Base-by-base conservation (phyloP, 2,329 filamentous ascomycete genomes). In the Xylaria sp. region DNA sequence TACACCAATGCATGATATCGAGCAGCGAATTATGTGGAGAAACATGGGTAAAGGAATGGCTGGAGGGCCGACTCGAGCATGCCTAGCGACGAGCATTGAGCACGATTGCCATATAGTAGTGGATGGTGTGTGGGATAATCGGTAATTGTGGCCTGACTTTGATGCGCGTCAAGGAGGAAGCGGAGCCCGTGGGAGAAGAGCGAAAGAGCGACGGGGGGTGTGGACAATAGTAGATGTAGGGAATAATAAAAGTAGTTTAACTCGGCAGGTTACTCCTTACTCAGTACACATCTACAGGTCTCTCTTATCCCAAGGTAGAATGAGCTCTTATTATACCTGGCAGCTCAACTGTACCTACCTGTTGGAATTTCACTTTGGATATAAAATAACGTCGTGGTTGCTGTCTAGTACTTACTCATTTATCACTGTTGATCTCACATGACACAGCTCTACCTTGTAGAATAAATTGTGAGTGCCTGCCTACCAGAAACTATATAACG, bases 81-180 rank as follows among this genome's bases (percentile, higher is more conserved):
- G 31, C 39, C 39, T 44, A n/a, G 50, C 23, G 44, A 67, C 44
- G 65, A 39, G 46, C 34, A 60, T 20, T 58, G 55, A 48, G 57
- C 50, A 65, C 41, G 56, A 69, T 56, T 57, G 15, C 41, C 61
- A 58, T 34, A 37, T 37, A 37, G 34, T 37, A 37, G 34, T 37
- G 34, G 1, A 65, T 58, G 52, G 50, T 48, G 65, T 62, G 67
- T 67, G 69, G 65, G 66, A 67, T 62, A 65, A 48, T 69, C 46
- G 63, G 23, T 54, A 62, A 70, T 71, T 69, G 63, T 74, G 72
- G 72, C 69, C 69, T 74, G 72, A 74, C 69, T 73, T 68, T 70
- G 63, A 54, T 66, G 61, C 62, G 59, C 57, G 50, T 60, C 52
- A 50, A 58, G 58, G 57, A 67, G 39, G 66, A 61, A 66, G 68